Conservation (phyloP, 108 stramenopile genomes). For the Fragilaria crotonensis region DNA sequence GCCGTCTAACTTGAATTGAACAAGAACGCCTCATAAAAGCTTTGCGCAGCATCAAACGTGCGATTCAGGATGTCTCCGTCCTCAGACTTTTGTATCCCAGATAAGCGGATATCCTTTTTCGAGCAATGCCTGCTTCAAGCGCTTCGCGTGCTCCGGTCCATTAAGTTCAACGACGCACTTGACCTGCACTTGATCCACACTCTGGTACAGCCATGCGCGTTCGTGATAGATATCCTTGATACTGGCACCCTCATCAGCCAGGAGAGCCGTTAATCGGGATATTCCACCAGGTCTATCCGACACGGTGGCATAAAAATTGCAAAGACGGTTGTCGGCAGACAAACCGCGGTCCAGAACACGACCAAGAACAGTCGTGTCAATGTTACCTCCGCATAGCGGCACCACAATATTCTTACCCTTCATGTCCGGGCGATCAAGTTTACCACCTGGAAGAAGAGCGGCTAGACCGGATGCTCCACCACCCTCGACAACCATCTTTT, state of each 20-base stretch:
- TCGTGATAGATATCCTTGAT: constrained; percentile 98
- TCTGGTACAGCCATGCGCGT: constrained; percentile 90
- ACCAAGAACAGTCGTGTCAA: constrained; percentile 91
- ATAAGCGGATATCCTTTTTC: constrained; percentile 35
- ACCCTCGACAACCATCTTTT: constrained; percentile 94
- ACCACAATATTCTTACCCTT: constrained; percentile 93
- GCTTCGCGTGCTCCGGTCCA: constrained; percentile 64
- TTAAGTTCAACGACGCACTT: constrained; percentile 83
- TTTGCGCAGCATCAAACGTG: background rate
- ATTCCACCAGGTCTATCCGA: constrained; percentile 94
- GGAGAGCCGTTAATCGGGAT: constrained; percentile 55
- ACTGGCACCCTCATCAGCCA: constrained; percentile 62
- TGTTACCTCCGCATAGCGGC: constrained; percentile 95
- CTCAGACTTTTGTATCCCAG: constrained; percentile 22
- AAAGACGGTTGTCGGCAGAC: constrained; percentile 88
- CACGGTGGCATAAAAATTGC: constrained; percentile 89
- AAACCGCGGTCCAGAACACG: constrained; percentile 91
- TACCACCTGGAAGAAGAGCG: constrained; percentile 83
- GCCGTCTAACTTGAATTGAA: no score
- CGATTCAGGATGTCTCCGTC: no score
- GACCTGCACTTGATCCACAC: constrained; percentile 89
- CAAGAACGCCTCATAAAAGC: no score
- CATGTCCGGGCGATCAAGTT: constrained; percentile 70
- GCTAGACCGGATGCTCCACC: constrained; percentile 89
- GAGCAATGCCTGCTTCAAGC: constrained; percentile 30